These are phyloP conservation scores for Platanthera guangdongensis DNA, from an alignment of 106 monocot species.

Conservation along the genomic window DNA sequence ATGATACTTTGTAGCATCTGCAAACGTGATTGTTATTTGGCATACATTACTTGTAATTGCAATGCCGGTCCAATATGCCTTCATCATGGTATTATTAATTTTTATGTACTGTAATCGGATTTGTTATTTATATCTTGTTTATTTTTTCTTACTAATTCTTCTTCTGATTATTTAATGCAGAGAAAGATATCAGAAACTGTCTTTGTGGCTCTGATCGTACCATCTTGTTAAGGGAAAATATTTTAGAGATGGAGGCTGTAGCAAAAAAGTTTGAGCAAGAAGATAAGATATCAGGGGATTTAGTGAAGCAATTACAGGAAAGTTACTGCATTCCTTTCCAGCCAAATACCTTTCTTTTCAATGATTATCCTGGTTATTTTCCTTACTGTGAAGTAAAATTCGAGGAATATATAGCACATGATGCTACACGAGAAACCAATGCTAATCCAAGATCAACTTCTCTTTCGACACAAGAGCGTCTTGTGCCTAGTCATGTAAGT, in stretches of 20 bases:
- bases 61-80: constrained; percentile 42
- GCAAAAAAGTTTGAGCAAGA: constrained; percentile 40
- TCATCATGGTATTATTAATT: constrained; percentile 39
- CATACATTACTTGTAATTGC: constrained; percentile 50
- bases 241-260: constrained; percentile 36
- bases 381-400: constrained; percentile 42
- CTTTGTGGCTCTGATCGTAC: constrained; percentile 23
- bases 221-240: constrained; percentile 24
- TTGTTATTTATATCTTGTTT: neutral
- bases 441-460: constrained; percentile 12
- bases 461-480: neutral
- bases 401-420: constrained; percentile 6
- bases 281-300: constrained; percentile 23
- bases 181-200: constrained; percentile 26
- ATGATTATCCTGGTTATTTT: constrained; percentile 26
- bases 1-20: constrained; percentile 41
- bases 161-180: constrained; percentile 21
- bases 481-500: constrained; percentile 2
- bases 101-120: neutral
- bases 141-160: neutral
- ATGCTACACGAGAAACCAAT: constrained; percentile 5
- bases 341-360: constrained; percentile 10
- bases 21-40: constrained; percentile 50
- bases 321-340: neutral
- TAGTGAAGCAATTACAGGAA: constrained; percentile 11